A percentile compares a stretch with the other conserved stretches of the same genome.
phyloP scores from a whole-genome alignment of 768 basidiomycete species.

The Wakefieldia striispora region DNA sequence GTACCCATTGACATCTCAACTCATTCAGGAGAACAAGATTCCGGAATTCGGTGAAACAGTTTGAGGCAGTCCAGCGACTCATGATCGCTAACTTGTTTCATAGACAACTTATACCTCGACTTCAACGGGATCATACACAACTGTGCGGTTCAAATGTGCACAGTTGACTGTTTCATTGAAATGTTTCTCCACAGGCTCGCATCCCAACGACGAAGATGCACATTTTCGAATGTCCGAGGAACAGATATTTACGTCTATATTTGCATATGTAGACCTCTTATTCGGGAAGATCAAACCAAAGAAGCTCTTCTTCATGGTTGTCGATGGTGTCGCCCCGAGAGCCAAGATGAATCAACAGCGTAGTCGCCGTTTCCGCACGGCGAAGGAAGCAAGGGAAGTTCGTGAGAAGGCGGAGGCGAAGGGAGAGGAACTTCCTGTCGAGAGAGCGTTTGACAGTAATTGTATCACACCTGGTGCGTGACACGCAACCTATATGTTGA shows the following conservation, averaged over 20 bases:
- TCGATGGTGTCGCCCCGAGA: conserved; percentile 95
- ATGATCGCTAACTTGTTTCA: conserved; percentile 10
- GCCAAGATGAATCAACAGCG: conserved; percentile 99
- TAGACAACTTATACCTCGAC: conserved; percentile 90
- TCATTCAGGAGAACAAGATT: conserved; percentile 98
- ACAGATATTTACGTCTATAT: conserved; percentile 96
- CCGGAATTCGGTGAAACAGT: conserved; percentile 83
- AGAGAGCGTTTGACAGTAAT: conserved; percentile 97
- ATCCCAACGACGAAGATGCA: conserved; percentile 95
- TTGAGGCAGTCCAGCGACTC: not conserved
- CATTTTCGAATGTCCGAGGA: conserved; percentile 96
- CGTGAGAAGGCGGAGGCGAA: conserved; percentile 83
- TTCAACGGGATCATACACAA: conserved; percentile 94
- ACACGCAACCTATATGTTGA: not conserved
- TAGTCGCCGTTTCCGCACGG: conserved; percentile 88
- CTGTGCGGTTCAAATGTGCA: conserved; percentile 37
- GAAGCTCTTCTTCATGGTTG: conserved; percentile 98
- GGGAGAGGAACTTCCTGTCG: conserved; percentile 88
- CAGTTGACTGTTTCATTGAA: not conserved
- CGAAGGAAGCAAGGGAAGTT: conserved; percentile 86
- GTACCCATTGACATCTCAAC: conserved; percentile 96
- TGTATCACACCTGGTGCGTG: conserved; percentile 93
- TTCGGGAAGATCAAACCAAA: conserved; percentile 97
- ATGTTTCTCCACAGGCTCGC: conserved; percentile 56
- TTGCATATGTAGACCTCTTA: conserved; percentile 93